Evolutionary conservation across 2,329 filamentous ascomycete species (phyloP).

Genomic region (Colletotrichum limetticola): DNA sequence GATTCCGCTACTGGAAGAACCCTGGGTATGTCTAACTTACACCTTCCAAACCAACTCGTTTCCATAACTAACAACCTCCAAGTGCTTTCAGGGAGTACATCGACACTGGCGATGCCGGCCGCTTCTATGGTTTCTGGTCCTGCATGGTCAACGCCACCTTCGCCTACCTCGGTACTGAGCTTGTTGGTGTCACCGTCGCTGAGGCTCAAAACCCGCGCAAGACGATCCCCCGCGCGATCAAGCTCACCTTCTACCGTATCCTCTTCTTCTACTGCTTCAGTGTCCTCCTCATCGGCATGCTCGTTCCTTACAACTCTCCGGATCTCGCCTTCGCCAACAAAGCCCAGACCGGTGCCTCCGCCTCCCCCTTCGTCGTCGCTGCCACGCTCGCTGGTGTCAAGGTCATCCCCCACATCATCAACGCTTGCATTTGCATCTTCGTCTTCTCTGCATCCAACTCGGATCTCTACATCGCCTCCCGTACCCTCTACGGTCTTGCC

Average conservation of each 20-base stretch:
- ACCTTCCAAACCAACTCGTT: no score
- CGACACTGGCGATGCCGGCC: constrained; percentile 53
- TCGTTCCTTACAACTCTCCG: constrained; percentile 76
- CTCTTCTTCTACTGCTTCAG: constrained; percentile 82
- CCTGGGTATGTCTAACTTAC: constrained; percentile 57
- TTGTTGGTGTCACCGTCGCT: constrained; percentile 82
- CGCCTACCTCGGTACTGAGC: constrained; percentile 80
- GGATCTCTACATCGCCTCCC: constrained; percentile 80
- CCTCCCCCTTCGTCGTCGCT: constrained; percentile 81
- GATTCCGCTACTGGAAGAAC: constrained; percentile 74
- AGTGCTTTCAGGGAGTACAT: constrained; percentile 63
- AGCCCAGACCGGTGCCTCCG: constrained; percentile 60
- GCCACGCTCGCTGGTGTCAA: constrained; percentile 73
- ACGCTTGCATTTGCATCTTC: constrained; percentile 79
- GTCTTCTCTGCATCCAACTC: constrained; percentile 83
- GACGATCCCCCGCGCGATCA: constrained; percentile 81
- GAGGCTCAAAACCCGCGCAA: constrained; percentile 83
- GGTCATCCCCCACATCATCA: constrained; percentile 73
- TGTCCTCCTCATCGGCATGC: constrained; percentile 80
- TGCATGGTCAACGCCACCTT: constrained; percentile 82
- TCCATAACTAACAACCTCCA: constrained; percentile 2
- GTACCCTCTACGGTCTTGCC: constrained; percentile 79
- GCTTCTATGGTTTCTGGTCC: constrained; percentile 74
- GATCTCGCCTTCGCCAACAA: constrained; percentile 69
- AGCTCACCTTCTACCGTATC: constrained; percentile 84